phyloP scores from a whole-genome alignment of 2,329 filamentous ascomycete species.

The Parastagonospora nodorum region DNA sequence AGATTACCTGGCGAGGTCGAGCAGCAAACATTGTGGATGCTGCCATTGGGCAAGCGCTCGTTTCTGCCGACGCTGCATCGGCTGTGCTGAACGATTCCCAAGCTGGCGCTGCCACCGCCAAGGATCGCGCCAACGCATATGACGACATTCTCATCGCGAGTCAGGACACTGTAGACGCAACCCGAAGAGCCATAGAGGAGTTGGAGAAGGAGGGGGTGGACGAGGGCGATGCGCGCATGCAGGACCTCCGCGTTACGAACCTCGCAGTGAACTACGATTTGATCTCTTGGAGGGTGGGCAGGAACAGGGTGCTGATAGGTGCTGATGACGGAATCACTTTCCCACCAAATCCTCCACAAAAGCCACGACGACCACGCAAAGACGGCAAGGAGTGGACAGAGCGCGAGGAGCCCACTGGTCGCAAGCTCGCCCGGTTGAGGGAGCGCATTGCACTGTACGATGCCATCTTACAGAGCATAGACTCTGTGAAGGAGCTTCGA shows the following conservation, averaged over 20 bases:
- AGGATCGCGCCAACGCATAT: constrained; percentile 83
- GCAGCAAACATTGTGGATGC: constrained; percentile 91
- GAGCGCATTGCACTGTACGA: constrained; percentile 91
- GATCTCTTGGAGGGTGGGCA: constrained; percentile 91
- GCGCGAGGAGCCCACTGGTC: constrained; percentile 71
- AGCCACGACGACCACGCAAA: constrained; percentile 56
- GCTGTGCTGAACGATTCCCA: constrained; percentile 53
- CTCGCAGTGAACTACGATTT: constrained; percentile 94
- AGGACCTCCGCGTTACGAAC: constrained; percentile 87
- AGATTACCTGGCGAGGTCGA: constrained; percentile 82
- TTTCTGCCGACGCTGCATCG: constrained; percentile 65
- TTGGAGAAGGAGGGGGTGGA: constrained; percentile 80
- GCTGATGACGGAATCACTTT: constrained; percentile 74
- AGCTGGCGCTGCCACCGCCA: constrained; percentile 50
- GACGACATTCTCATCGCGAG: constrained; percentile 88
- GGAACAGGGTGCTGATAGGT: constrained; percentile 89
- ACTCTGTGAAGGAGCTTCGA: constrained; percentile 85
- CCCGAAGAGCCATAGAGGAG: constrained; percentile 91
- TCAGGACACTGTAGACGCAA: constrained; percentile 92
- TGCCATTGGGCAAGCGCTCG: constrained; percentile 83
- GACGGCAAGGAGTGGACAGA: constrained; percentile 52
- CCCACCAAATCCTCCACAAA: constrained; percentile 58
- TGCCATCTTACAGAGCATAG: constrained; percentile 85
- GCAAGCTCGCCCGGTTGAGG: constrained; percentile 78
- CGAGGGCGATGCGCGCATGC: constrained; percentile 84